A percentile compares a stretch with the other conserved stretches of the same genome.
Conservation (phyloP, 2,329 filamentous ascomycete genomes). For the Zymoseptoria tritici region DNA sequence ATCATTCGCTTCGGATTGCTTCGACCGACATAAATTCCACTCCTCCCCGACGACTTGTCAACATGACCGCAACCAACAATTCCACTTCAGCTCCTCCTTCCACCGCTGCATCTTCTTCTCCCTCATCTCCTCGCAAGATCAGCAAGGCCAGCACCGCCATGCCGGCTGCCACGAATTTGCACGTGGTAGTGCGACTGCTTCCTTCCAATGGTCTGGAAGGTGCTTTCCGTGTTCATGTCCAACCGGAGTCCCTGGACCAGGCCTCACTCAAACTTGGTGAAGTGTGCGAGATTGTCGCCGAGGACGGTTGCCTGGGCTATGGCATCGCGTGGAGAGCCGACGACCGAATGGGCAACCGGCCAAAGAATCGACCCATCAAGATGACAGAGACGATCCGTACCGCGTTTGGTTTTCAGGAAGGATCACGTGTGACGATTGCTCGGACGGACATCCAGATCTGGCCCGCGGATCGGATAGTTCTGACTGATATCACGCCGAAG, state of each 20-base stretch:
- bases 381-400: slow-evolving; percentile 67
- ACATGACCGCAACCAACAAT: not conserved
- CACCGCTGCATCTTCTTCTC: not conserved
- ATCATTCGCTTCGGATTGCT: not conserved
- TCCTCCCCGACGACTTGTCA: not conserved
- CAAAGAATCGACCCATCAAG: slow-evolving; percentile 60
- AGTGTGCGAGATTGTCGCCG: slow-evolving; percentile 46
- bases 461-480: slow-evolving; percentile 50
- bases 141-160: slow-evolving; percentile 2
- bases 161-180: slow-evolving; percentile 11
- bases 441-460: slow-evolving; percentile 45
- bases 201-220: slow-evolving; percentile 39
- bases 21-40: not conserved
- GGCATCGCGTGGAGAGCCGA: slow-evolving; percentile 57
- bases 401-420: slow-evolving; percentile 63
- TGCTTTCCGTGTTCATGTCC: slow-evolving; percentile 53
- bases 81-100: not conserved
- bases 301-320: slow-evolving; percentile 39
- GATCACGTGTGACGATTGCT: slow-evolving; percentile 59
- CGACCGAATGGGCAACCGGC: slow-evolving; percentile 46
- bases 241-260: slow-evolving; percentile 48
- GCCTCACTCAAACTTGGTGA: slow-evolving; percentile 53
- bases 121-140: not conserved
- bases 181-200: slow-evolving; percentile 46
- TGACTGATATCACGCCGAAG: slow-evolving; percentile 51